Percentiles rank a stretch among this genome's conserved stretches.
Evolutionary conservation across 1,139 yeast species (phyloP).

Genomic region (Blastobotrys arbuscula): DNA sequence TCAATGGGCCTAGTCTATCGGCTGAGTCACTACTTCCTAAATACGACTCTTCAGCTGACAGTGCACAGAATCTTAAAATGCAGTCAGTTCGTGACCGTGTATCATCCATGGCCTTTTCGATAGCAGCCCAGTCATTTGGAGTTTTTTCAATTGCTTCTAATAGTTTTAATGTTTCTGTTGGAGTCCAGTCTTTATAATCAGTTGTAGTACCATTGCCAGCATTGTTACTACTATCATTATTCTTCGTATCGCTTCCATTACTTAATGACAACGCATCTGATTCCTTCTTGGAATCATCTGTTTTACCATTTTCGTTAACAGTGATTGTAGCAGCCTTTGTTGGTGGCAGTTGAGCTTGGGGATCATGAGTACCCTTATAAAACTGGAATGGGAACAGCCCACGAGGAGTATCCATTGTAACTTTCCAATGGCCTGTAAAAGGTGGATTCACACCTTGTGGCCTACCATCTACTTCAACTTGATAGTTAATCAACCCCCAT

Average conservation of each 20-base stretch:
- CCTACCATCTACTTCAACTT: constrained; percentile 70
- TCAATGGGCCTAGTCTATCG: constrained; percentile 58
- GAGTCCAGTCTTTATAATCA: constrained; percentile 46
- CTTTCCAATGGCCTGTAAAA: constrained; percentile 45
- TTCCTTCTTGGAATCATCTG: no score
- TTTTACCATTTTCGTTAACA: neutral
- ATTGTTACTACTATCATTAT: neutral
- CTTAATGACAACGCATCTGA: neutral
- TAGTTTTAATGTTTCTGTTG: constrained; percentile 52
- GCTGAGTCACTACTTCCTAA: constrained; percentile 25
- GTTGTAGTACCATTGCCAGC: constrained; percentile 40
- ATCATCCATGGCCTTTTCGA: constrained; percentile 49
- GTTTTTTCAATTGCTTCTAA: constrained; percentile 49
- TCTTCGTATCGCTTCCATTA: neutral
- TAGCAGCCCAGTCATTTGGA: constrained; percentile 63
- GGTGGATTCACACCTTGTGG: constrained; percentile 72
- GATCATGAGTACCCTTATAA: constrained; percentile 34
- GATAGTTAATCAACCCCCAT: constrained; percentile 97
- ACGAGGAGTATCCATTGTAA: constrained; percentile 78
- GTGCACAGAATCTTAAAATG: constrained; percentile 66
- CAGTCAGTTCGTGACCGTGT: constrained; percentile 76
- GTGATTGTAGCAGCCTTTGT: neutral
- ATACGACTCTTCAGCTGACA: constrained; percentile 77
- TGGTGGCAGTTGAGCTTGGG: constrained; percentile 20
- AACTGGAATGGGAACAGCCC: constrained; percentile 88